Evolutionary conservation across 768 basidiomycete genomes (phyloP).

Genomic region (Lentinula raphanica): DNA sequence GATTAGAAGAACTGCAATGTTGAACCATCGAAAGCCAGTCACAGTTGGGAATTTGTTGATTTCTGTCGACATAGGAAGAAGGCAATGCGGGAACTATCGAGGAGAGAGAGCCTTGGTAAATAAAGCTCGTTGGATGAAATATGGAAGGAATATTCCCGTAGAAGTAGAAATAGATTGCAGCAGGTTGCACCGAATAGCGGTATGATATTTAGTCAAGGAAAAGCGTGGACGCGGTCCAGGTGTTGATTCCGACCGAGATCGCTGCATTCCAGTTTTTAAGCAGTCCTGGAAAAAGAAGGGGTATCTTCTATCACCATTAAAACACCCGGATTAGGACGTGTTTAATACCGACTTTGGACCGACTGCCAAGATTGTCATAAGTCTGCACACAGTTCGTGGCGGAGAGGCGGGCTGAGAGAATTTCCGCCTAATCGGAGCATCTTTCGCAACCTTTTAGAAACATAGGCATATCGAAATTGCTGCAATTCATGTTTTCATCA

Average conservation of each 20-base stretch:
- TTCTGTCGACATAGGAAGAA: not conserved
- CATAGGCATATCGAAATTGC: not conserved
- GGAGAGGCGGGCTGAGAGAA: not conserved
- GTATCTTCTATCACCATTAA: not conserved
- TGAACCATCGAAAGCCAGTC: constrained; percentile 70
- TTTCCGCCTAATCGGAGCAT: not conserved
- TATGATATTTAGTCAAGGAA: constrained; percentile 9
- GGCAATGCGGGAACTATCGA: not conserved
- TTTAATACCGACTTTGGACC: not conserved
- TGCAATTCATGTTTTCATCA: not conserved
- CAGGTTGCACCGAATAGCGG: constrained; percentile 5
- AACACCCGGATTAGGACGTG: not conserved
- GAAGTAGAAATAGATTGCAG: not conserved
- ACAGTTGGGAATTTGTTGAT: constrained; percentile 39
- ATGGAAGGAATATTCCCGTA: constrained; percentile 4
- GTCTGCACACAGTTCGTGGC: not conserved
- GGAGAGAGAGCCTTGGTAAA: not conserved
- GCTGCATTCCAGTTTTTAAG: constrained; percentile 5
- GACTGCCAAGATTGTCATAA: not conserved
- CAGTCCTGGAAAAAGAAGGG: constrained; percentile 6
- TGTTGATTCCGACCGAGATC: constrained; percentile 9
- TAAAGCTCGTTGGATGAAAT: not conserved
- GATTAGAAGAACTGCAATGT: constrained; percentile 59
- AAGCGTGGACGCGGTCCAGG: constrained; percentile 4
- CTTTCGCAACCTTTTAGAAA: not conserved